Evolutionary conservation across 1,284 basidiomycete species (phyloP), one percentile per base, ranked within the genome.

Genomic region (Ganoderma boninense): DNA sequence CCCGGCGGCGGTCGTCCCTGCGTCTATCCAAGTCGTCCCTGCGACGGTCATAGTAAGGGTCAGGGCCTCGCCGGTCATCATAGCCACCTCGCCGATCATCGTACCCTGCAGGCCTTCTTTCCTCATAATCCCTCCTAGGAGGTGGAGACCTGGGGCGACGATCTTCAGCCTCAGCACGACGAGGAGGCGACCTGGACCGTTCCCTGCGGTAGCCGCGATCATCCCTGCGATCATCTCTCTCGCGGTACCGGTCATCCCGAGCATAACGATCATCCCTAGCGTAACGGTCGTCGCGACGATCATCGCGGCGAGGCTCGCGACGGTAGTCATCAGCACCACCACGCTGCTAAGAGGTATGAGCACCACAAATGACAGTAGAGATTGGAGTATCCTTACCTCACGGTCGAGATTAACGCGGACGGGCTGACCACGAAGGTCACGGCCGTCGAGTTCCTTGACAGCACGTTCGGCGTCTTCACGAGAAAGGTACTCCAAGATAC

Each of bases 391-490:
- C 7, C 90, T 59, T 73, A 93, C 92, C 69, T 85, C 84, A 26
- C 94, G 91, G 71, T 93, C 92, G 54, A 91, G 78, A 43, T 88
- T 84, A 35, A 97, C 92, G 65, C 90, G 90, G 65, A 97, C 95
- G 57, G 88, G 85, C 65, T 90, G 86, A 71, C 95, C 95, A 75
- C 94, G 92, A 44, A 96, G 88, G 72, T 96, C 95, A 75, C 88
- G 92, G 72, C 92, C 91, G 74, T 95, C 92, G 43, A 98, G 85
- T 40, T 93, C 91, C 78, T 91, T 93, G 74, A 97, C 90, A n/a
- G 97, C 97, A 73, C 92, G 92, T 63, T 98, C 96, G 62, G 96
- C 95, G 78, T 98, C 97, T 11, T 94, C 94, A 70, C 94, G 88
- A 62, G 90, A 91, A 20, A 93, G 85, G 82, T 95, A 98, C 82